Evolutionary conservation across 306 rosid genomes (phyloP), one percentile per base, ranked within the genome.

Genomic region (Hippophae tibetana): DNA sequence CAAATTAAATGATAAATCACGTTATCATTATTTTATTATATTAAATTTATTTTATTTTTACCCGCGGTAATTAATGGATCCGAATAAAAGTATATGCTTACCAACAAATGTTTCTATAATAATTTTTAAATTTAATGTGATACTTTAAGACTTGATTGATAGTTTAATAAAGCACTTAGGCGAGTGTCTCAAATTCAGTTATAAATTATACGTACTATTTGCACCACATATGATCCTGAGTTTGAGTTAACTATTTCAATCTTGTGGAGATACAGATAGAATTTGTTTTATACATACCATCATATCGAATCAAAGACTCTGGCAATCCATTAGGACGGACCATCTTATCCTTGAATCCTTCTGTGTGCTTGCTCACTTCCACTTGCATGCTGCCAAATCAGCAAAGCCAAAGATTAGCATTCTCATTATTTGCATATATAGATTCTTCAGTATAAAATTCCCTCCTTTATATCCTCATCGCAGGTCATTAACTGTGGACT

Each of bases 311-410:
- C 78, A 92, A 73, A 42, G 98, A 92, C 60, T 85, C 95, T 3
- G 96, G 96, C 78, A 87, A 76, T 62, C 98, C 98, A 79, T 92
- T 92, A 50, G 98, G 98, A 64, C 98, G 98, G 60, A 92, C 56
- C 80, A 63, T 78, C 70, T 85, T 92, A 62, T 92, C 98, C 77
- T 87, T 87, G 69, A 78, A 57, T 67, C 96, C 96, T 68, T 92
- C 98, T 0, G 98, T 87, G 40, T 92, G 98, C 87, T 92, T 87
- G 73, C 98, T 92, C 62, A 92, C 98, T 67, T 92, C 98, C 79
- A 92, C 96, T 87, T 57, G 95, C 98, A 92, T 92, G 74, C 98
- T 92, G 80, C 62, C 72, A 75, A 31, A 18, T 73, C 69, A 72
- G 14, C 68, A 69, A 43, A 42, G 14, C 53, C 53, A 1, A 13